Conservation (phyloP, 2,329 filamentous ascomycete species). For the Aspergillus unguis region DNA sequence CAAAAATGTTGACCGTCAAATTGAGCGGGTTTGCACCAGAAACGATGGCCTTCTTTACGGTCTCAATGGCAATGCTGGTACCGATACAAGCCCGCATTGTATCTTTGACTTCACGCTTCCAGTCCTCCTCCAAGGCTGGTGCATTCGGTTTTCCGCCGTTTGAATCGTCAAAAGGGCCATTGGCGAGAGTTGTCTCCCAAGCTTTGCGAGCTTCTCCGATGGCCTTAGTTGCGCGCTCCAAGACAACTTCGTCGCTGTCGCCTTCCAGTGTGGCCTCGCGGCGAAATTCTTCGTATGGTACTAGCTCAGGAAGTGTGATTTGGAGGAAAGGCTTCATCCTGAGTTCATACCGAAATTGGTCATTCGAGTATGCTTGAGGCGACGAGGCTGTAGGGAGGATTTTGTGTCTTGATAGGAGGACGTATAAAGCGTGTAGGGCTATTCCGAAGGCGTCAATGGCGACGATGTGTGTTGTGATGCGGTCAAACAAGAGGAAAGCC, state of each 20-base stretch:
- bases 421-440: conserved; percentile 60
- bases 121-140: conserved; percentile 57
- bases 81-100: conserved; percentile 69
- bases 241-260: conserved; percentile 40
- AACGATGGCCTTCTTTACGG: conserved; percentile 55
- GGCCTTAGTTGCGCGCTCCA: conserved; percentile 40
- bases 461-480: conserved; percentile 62
- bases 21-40: conserved; percentile 17
- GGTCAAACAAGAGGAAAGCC: conserved; percentile 53
- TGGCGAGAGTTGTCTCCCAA: conserved; percentile 42
- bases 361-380: conserved; percentile 60
- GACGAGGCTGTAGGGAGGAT: conserved; percentile 50
- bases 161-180: conserved; percentile 33
- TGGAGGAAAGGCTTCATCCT: conserved; percentile 80
- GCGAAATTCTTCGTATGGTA: conserved; percentile 61
- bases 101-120: conserved; percentile 58
- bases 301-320: conserved; percentile 65
- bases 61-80: conserved; percentile 61
- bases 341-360: conserved; percentile 70
- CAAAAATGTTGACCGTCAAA: conserved; percentile 37
- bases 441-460: conserved; percentile 56
- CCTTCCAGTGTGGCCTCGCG: conserved; percentile 41
- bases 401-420: conserved; percentile 58
- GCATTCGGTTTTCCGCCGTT: conserved; percentile 27
- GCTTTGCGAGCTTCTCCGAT: conserved; percentile 42